Base-by-base conservation (phyloP, 768 basidiomycete species). In the Boletus huronensis region DNA sequence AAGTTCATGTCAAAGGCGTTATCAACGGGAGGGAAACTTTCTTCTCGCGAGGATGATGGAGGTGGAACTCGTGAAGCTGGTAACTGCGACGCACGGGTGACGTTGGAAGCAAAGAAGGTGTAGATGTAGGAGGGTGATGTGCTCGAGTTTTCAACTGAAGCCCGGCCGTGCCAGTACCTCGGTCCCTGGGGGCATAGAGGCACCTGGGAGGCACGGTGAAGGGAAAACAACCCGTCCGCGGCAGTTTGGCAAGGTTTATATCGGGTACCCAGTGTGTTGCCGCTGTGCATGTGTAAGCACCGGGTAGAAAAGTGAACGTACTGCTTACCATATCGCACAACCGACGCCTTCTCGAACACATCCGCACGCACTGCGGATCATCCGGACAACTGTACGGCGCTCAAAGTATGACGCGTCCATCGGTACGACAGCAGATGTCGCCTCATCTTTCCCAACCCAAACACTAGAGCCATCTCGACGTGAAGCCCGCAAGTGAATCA, bases 321-420 rank as follows among this genome's bases (percentile, higher is more conserved):
- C 8, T 6, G 69, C 77, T 63, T 49, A 77, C 82, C 83, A 86
- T 42, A 75, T 75, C 3, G 78, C 75, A 70, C 87, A 89, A 19
- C 83, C 87, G 10, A 89, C 74, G 6, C 84, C 85, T 66, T 87
- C 84, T 32, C 82, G 77, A 36, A 82, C 66, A 60, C 87, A 89
- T 14, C 86, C 85, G 59, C 87, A 88, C 3, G 80, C 70, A 57
- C 78, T 82, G 56, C 73, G 74, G 52, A 79, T 72, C 66, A 81
- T 79, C 66, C 77, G 77, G 36, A 78, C 75, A 17, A 78, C 72
- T 14, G 75, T 71, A 13, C 71, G 59, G 32, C 77, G 69, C 58
- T 82, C 81, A 64, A 87, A 84, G 68, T 88, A 88, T 11, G 67
- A 69, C 6, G 80, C 61, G 53, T 85, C 81, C 60, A 89, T 73